Evolutionary conservation across 148 eudicot genomes (phyloP), one percentile per base, ranked within the genome.

Genomic region (Selenicereus undatus): DNA sequence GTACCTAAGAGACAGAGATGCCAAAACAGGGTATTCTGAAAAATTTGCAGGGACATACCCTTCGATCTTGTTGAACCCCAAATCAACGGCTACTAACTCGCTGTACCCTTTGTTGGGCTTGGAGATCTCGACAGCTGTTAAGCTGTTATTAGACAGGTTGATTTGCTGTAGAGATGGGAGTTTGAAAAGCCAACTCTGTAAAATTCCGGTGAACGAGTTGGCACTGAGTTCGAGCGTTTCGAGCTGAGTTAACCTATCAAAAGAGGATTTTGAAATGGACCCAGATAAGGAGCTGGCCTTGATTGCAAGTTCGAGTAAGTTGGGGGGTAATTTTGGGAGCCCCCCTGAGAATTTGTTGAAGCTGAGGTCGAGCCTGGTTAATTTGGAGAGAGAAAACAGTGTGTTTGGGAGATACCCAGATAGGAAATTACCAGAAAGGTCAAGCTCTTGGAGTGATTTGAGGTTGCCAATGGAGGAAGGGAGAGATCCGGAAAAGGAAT

Each of bases 211-310:
- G 72, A 95, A 60, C 75, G 88, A 78, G 88, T 95, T 95, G 0
- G 81, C 88, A 66, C 91, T 89, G 79, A 95, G 90, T 66, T 93
- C 97, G 17, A 91, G 78, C 24, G 91, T 91, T 80, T 89, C 93
- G 0, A 95, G 82, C 81, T 79, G 94, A 79, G 83, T 81, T 3
- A 87, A 87, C 80, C 80, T 89, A 51, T 74, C 17, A 69, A 95
- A 92, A 0, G 93, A 76, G 4, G 82, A 27, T 73, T 82, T 22
- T 10, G 66, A 22, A 30, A 95, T 79, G 4, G 82, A 32, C 77
- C 98, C 97, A 11, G 93, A 86, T 58, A 93, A 45, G 0, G 83
- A 88, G 68, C 93, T 95, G 20, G 90, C 85, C 62, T 88, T 90
- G 0, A 85, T n/a, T 0, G 93, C 89, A 1, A 95, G 45, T 42